Percentiles rank a stretch among this genome's conserved stretches.
Evolutionary conservation across 2,329 filamentous ascomycete genomes (phyloP).

Genomic region (Nannizziopsis barbatae): DNA sequence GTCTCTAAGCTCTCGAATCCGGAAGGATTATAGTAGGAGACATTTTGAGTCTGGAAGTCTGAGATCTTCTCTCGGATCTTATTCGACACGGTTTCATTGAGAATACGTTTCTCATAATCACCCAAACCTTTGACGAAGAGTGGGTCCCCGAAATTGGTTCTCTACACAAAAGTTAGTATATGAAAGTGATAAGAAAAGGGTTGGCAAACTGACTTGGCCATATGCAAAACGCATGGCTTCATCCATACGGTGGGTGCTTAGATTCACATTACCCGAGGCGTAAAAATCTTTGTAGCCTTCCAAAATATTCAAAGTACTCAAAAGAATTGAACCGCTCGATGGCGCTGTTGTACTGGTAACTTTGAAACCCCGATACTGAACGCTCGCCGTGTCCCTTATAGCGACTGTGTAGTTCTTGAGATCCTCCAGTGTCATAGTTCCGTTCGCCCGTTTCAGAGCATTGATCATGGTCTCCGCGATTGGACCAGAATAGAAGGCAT

Average conservation of each 20-base stretch:
- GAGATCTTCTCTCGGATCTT: constrained; percentile 56
- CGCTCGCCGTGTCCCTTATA: constrained; percentile 51
- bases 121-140: constrained; percentile 55
- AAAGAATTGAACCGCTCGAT: constrained; percentile 62
- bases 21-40: constrained; percentile 61
- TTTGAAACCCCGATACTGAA: constrained; percentile 58
- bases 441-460: constrained; percentile 56
- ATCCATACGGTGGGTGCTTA: constrained; percentile 70
- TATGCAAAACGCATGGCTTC: constrained; percentile 89
- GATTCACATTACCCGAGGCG: constrained; percentile 45
- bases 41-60: constrained; percentile 59
- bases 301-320: constrained; percentile 70
- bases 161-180: constrained; percentile 31
- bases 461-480: constrained; percentile 64
- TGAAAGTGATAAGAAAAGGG: too few species aligned
- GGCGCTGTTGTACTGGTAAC: constrained; percentile 59
- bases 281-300: constrained; percentile 61
- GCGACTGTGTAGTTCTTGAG: constrained; percentile 61
- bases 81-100: constrained; percentile 49
- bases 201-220: constrained; percentile 39
- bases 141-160: constrained; percentile 73
- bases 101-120: constrained; percentile 55
- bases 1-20: constrained; percentile 56
- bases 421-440: constrained; percentile 77
- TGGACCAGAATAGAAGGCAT: constrained; percentile 62